Conservation (phyloP, 2,329 filamentous ascomycete species). For the Alternaria arbusti region DNA sequence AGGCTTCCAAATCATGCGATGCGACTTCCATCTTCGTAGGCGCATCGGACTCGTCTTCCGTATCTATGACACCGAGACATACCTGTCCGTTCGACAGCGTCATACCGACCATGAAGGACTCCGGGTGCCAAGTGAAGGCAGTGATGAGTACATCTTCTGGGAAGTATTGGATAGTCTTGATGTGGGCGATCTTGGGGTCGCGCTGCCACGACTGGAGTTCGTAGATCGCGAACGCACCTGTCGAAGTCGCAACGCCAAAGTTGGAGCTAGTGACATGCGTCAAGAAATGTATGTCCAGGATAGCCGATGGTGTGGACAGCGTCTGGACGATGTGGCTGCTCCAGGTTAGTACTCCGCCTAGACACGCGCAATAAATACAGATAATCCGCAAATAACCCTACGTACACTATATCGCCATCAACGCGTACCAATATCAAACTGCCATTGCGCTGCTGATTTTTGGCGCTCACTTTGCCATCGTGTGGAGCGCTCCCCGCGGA, state of each 20-base stretch:
- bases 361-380: neutral
- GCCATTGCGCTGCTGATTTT: slow-evolving; percentile 71
- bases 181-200: slow-evolving; percentile 23
- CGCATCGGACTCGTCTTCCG: slow-evolving; percentile 33
- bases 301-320: slow-evolving; percentile 69
- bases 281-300: slow-evolving; percentile 86
- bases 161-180: slow-evolving; percentile 58
- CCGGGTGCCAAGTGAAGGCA: slow-evolving; percentile 76
- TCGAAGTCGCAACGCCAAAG: slow-evolving; percentile 79
- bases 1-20: slow-evolving; percentile 70
- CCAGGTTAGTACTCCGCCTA: neutral
- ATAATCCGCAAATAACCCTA: slow-evolving; percentile 1
- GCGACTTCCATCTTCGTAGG: slow-evolving; percentile 30
- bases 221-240: slow-evolving; percentile 72
- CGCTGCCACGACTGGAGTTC: slow-evolving; percentile 46
- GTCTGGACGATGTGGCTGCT: slow-evolving; percentile 60
- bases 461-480: slow-evolving; percentile 28
- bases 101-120: slow-evolving; percentile 64
- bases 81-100: slow-evolving; percentile 75
- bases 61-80: slow-evolving; percentile 36
- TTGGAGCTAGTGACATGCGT: slow-evolving; percentile 54
- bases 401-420: slow-evolving; percentile 63
- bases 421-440: slow-evolving; percentile 73
- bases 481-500: slow-evolving; percentile 24
- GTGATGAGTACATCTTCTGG: slow-evolving; percentile 69